A percentile compares a stretch with the other conserved stretches of the same genome.
These are phyloP conservation scores for Beta lomatogona DNA, from an alignment of 179 eudicot species.

Conservation along the genomic window DNA sequence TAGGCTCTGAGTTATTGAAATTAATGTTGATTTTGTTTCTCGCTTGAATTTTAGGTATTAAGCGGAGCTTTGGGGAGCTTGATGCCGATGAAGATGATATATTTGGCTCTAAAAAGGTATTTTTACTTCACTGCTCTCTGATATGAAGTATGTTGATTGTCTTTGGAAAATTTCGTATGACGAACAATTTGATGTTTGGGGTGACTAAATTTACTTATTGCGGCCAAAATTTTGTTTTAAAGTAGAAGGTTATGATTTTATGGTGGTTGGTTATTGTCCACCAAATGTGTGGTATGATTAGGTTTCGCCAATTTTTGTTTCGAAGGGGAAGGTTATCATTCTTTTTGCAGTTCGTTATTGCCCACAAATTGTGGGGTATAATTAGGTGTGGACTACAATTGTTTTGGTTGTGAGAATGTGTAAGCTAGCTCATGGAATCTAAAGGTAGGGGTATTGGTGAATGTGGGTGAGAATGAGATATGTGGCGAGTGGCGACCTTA, in stretches of 20 bases:
- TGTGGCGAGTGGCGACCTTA: neutral
- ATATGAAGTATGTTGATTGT: neutral
- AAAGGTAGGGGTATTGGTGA: neutral
- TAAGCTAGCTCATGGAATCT: neutral
- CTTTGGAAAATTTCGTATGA: neutral
- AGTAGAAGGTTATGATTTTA: neutral
- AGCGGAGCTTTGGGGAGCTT: constrained; percentile 80
- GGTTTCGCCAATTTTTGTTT: neutral
- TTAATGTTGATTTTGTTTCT: constrained; percentile 1
- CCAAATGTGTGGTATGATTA: neutral
- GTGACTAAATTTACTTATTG: neutral
- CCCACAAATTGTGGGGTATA: neutral
- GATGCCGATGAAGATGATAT: constrained; percentile 92
- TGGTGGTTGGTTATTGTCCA: neutral
- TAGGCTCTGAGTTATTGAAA: neutral
- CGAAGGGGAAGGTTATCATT: neutral
- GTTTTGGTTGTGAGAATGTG: neutral
- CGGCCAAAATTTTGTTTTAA: neutral
- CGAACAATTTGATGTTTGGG: neutral
- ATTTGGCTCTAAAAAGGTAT: constrained; percentile 86
- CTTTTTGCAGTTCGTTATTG: neutral
- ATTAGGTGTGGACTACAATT: neutral
- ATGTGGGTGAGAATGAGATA: neutral
- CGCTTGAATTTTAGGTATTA: constrained; percentile 45
- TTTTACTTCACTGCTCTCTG: neutral